Evolutionary conservation across 257 asterid genomes (phyloP).

Genomic region (Gentiana macrophylla): DNA sequence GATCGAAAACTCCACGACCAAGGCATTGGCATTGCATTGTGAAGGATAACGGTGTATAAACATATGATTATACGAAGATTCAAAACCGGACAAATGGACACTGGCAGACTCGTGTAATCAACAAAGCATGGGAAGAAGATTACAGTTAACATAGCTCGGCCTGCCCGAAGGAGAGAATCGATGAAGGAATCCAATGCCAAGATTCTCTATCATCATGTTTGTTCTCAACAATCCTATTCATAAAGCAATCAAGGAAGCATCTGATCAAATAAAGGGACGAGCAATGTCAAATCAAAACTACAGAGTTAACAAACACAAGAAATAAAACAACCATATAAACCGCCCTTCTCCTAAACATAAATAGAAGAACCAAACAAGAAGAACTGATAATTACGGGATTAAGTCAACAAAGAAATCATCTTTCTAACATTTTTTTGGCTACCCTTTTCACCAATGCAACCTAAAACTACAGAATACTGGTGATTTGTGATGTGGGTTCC

Average conservation of each 20-base stretch:
- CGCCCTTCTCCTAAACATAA: too few relatives aligned
- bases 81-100: slow-evolving; percentile 8
- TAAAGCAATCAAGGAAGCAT: not conserved
- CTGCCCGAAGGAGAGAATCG: not conserved
- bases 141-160: not conserved
- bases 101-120: not conserved
- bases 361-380: too few relatives aligned
- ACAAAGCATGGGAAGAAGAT: not conserved
- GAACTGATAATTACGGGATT: too few relatives aligned
- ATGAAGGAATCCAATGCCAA: not conserved
- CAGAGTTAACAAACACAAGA: too few relatives aligned
- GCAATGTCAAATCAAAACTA: too few relatives aligned
- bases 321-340: too few relatives aligned
- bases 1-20: slow-evolving; percentile 25
- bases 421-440: too few relatives aligned
- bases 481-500: too few relatives aligned
- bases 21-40: slow-evolving; percentile 31
- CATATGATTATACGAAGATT: slow-evolving; percentile 11
- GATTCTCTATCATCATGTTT: not conserved
- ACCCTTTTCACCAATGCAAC: too few relatives aligned
- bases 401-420: too few relatives aligned
- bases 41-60: slow-evolving; percentile 34
- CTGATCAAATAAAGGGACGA: too few relatives aligned
- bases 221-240: not conserved
- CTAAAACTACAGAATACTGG: too few relatives aligned